Evolutionary conservation across 1,139 yeast genomes (phyloP).

Genomic region (Magnusiomyces paraingens): DNA sequence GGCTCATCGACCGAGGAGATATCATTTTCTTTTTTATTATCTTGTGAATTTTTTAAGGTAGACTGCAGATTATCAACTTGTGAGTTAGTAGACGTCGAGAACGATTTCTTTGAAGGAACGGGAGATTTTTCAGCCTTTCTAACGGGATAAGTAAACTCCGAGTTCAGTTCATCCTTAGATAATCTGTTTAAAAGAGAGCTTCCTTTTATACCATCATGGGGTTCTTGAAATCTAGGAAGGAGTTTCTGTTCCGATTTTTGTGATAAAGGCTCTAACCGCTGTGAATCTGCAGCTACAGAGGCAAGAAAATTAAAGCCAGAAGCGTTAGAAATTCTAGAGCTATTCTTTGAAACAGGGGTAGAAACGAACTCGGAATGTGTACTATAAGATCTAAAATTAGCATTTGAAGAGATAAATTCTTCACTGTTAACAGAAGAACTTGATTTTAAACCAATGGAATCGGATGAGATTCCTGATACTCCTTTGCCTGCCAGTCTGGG

Average conservation of each 20-base stretch:
- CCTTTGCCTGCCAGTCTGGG: neutral
- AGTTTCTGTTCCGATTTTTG: neutral
- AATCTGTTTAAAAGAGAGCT: neutral
- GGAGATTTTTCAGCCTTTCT: neutral
- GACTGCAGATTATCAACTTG: neutral
- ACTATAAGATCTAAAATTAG: too few relatives aligned
- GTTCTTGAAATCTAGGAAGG: neutral
- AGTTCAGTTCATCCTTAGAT: neutral
- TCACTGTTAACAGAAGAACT: neutral
- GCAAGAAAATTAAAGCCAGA: conserved; percentile 13
- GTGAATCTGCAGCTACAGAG: conserved; percentile 11
- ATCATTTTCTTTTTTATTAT: neutral
- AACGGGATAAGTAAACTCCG: conserved; percentile 1
- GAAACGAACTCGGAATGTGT: too few relatives aligned
- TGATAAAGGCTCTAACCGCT: neutral
- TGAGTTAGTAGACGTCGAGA: neutral
- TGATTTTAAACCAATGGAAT: neutral
- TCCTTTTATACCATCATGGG: neutral
- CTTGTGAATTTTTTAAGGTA: neutral
- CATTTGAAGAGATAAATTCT: neutral
- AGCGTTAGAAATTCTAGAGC: neutral
- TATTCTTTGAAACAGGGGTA: too few relatives aligned
- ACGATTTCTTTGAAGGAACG: neutral
- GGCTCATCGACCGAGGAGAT: neutral
- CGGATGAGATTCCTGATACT: neutral